Base-by-base conservation (phyloP, 2,329 filamentous ascomycete genomes). In the Cryphonectria radicalis region DNA sequence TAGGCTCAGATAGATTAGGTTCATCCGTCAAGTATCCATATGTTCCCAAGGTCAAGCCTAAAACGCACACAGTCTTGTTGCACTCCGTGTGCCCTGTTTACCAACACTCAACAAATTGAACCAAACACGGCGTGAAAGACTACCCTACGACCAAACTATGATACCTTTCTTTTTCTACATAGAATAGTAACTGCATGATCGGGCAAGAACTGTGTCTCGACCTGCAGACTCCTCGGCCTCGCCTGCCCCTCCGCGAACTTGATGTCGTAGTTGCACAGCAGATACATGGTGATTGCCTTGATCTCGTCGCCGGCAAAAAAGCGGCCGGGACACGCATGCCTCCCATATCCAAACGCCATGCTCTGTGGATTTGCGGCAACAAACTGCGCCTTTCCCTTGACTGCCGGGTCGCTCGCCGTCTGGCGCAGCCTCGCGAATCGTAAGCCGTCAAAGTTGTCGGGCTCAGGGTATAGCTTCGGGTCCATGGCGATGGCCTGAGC, bases 401-500 rank as follows among this genome's bases (percentile, higher is more conserved):
- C 6, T 60, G 60, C 4, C 28, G 68, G 22, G 55, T 55, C 28
- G 28, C 28, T 32, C 28, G 28, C 59, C 66, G 19, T 13, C 53
- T 46, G 42, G 11, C 42, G 42, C 11, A 66, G 40, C 5, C 28
- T 65, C 50, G 32, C 55, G 28, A 69, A 69, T 0, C 68, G 50
- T 35, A 69, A 66, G 2, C 57, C 62, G 13, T 69, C 53, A 13
- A 69, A 69, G 14, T 35, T 53, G 14, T 79, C 76, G 0, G 83
- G 78, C 53, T 81, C 72, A 0, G 78, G 75, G 73, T 81, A 84
- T 67, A 79, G 75, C 0, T 79, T 77, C 14, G 79, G 75, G 74
- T 86, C 84, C 5, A 74, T 74, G 59, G 77, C 78, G 71, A 84
- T 76, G 32, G 80, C 82, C n/a, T 79, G 77, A 13, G 79, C 73